Evolutionary conservation across 495 filamentous ascomycete genomes (phyloP).

Genomic region (Aspergillus haitiensis): DNA sequence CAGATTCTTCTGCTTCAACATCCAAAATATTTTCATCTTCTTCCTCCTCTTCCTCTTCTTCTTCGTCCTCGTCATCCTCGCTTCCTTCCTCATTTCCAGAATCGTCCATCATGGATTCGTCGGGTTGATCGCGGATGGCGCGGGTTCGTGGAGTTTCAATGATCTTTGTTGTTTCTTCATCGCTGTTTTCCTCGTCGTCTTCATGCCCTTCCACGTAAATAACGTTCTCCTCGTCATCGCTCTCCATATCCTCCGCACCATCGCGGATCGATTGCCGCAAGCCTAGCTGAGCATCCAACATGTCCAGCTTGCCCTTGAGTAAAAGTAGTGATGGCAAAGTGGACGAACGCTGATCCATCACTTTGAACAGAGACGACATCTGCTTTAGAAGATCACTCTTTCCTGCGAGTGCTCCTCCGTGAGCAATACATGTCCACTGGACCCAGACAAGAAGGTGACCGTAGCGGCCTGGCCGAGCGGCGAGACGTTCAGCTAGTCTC

Average conservation of each 20-base stretch:
- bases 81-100: conserved; percentile 30
- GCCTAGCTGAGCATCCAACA: conserved; percentile 84
- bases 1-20: conserved; percentile 48
- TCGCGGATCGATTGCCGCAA: conserved; percentile 63
- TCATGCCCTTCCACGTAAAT: conserved; percentile 85
- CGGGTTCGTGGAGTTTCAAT: conserved; percentile 38
- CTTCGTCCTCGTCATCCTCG: conserved; percentile 40
- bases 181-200: conserved; percentile 49
- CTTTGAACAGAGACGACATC: conserved; percentile 72
- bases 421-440: conserved; percentile 91
- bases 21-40: conserved; percentile 46
- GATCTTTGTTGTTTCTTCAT: conserved; percentile 33
- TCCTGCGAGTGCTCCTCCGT: conserved; percentile 85
- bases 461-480: conserved; percentile 82
- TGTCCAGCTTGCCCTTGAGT: conserved; percentile 91
- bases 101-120: conserved; percentile 50
- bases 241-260: conserved; percentile 51
- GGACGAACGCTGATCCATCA: conserved; percentile 80
- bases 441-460: conserved; percentile 94
- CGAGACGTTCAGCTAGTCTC: conserved; percentile 82
- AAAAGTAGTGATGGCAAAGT: conserved; percentile 78
- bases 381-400: conserved; percentile 76
- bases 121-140: conserved; percentile 43
- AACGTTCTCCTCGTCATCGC: conserved; percentile 72
- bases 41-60: conserved; percentile 41